phyloP scores from a whole-genome alignment of 768 basidiomycete species.

The Auricularia cornea region DNA sequence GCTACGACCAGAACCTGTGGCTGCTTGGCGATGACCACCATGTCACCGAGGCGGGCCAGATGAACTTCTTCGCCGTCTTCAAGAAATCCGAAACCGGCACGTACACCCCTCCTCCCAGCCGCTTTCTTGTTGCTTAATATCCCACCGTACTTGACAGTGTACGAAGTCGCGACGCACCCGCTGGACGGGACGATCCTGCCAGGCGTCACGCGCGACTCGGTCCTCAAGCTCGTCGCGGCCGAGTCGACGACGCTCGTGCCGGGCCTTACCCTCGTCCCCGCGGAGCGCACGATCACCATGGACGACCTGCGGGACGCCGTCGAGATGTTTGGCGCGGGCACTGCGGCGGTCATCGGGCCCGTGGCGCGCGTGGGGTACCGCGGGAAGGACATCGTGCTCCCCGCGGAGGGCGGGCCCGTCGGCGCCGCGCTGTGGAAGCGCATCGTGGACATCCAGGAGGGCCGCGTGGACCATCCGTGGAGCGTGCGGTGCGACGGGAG shows the following conservation, averaged over 20 bases:
- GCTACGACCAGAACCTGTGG: conserved; percentile 78
- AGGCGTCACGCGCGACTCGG: conserved; percentile 83
- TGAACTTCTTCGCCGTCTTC: conserved; percentile 74
- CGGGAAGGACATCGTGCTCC: conserved; percentile 54
- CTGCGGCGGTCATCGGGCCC: conserved; percentile 68
- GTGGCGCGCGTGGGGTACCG: conserved; percentile 68
- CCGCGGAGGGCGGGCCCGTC: conserved; percentile 44
- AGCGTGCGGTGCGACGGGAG: conserved; percentile 38
- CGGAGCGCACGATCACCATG: conserved; percentile 58
- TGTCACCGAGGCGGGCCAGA: conserved; percentile 54
- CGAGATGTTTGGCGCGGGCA: conserved; percentile 82
- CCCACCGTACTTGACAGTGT: too few relatives aligned
- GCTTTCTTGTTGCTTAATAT: not conserved
- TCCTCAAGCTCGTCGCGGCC: conserved; percentile 59
- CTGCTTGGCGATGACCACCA: conserved; percentile 50
- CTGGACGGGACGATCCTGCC: conserved; percentile 89
- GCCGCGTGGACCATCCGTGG: conserved; percentile 57
- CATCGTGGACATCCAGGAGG: conserved; percentile 73
- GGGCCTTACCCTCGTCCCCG: conserved; percentile 37
- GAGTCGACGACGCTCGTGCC: conserved; percentile 39
- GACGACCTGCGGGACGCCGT: conserved; percentile 32
- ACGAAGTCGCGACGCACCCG: conserved; percentile 82
- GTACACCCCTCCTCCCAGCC: not conserved
- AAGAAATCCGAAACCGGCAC: conserved; percentile 36
- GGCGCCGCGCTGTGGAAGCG: conserved; percentile 62